A percentile compares a stretch with the other conserved stretches of the same genome.
Evolutionary conservation across 305 asterid species (phyloP).

Genomic region (Rubia balearica): DNA sequence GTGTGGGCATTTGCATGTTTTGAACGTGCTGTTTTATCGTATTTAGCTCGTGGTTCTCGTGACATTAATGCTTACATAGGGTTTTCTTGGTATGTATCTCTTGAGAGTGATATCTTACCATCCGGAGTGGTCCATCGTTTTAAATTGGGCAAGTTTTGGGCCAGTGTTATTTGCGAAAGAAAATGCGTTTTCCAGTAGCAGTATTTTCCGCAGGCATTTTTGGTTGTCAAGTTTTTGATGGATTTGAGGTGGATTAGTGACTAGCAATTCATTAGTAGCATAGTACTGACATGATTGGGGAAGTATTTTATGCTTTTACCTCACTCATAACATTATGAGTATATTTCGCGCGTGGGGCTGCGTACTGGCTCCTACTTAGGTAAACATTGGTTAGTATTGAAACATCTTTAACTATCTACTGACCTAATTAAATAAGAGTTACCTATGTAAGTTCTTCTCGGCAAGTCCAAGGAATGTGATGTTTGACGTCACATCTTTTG

Average conservation of each 20-base stretch:
- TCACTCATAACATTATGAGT: neutral
- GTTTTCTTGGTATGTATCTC: neutral
- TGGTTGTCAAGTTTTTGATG: neutral
- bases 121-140: neutral
- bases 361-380: neutral
- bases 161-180: neutral
- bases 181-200: neutral
- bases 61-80: neutral
- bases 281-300: neutral
- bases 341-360: neutral
- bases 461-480: neutral
- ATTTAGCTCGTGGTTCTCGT: neutral
- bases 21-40: neutral
- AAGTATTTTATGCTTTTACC: neutral
- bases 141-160: neutral
- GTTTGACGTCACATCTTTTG: neutral
- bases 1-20: neutral
- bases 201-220: neutral
- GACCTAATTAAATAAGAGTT: neutral
- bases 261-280: neutral
- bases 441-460: neutral
- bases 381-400: neutral
- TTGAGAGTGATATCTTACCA: neutral
- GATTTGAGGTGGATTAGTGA: neutral
- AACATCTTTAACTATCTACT: neutral